Conservation (phyloP, 208 protist genomes). For the Trypanosoma brucei region DNA sequence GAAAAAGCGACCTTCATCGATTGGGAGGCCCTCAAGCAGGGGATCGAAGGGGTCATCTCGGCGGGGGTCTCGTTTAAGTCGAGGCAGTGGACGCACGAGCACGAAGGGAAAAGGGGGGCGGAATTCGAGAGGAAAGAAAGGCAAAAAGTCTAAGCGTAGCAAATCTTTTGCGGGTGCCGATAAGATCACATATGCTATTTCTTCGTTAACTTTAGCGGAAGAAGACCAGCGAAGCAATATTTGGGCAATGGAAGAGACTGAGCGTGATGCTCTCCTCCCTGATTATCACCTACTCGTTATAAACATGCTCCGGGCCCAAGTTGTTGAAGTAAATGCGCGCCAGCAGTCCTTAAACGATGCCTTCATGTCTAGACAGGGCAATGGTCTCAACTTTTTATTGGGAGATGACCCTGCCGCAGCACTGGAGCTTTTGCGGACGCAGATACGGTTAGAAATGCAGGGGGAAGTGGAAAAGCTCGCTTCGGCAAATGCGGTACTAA, state of each 20-base stretch:
- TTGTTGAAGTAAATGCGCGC: slow-evolving; percentile 54
- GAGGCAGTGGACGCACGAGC: not conserved
- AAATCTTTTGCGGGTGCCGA: slow-evolving; percentile 6
- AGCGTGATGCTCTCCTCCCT: slow-evolving; percentile 36
- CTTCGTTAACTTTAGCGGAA: slow-evolving; percentile 34
- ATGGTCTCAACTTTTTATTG: slow-evolving; percentile 30
- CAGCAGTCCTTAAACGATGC: slow-evolving; percentile 60
- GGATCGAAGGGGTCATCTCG: not conserved
- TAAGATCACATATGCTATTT: slow-evolving; percentile 8
- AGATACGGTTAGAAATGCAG: slow-evolving; percentile 44
- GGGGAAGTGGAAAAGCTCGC: slow-evolving; percentile 41
- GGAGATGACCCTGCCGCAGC: slow-evolving; percentile 29
- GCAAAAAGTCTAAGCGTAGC: not conserved
- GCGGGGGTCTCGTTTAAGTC: not conserved
- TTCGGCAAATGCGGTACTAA: slow-evolving; percentile 41
- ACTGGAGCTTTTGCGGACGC: slow-evolving; percentile 35
- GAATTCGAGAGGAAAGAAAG: slow-evolving; percentile 5
- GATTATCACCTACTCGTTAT: slow-evolving; percentile 73
- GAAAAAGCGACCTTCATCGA: not conserved
- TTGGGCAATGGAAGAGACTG: slow-evolving; percentile 45
- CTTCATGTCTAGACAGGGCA: slow-evolving; percentile 34
- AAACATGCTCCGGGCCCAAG: slow-evolving; percentile 56
- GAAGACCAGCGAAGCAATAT: slow-evolving; percentile 31
- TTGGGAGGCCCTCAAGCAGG: not conserved
- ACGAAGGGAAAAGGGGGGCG: not conserved